Evolutionary conservation across 371 early-diverging fungal species (phyloP).

Genomic region (Mortierella sp.): DNA sequence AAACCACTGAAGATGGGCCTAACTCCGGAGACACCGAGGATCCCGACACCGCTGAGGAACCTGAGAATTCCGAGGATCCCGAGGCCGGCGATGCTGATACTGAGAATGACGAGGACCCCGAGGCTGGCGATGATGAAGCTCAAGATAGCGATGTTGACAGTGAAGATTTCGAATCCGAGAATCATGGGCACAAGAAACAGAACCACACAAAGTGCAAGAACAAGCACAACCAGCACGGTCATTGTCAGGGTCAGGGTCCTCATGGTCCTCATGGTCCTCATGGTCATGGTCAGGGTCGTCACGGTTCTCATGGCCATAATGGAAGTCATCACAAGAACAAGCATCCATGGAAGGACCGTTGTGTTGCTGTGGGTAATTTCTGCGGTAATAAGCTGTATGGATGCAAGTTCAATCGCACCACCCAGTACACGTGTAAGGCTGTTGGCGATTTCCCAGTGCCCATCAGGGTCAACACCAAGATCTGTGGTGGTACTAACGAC

Average conservation of each 20-base stretch:
- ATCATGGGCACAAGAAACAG: constrained; percentile 5
- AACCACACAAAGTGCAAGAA: too few relatives aligned
- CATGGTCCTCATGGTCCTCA: background rate
- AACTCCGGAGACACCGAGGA: background rate
- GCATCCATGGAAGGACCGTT: constrained; percentile 22
- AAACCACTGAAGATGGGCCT: background rate
- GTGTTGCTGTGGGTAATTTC: constrained; percentile 23
- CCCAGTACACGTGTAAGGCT: constrained; percentile 17
- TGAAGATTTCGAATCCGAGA: background rate
- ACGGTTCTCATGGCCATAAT: background rate
- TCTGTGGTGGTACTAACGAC: constrained; percentile 2
- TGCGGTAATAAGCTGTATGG: constrained; percentile 22
- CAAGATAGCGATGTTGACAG: background rate
- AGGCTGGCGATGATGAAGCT: background rate
- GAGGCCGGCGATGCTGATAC: too few relatives aligned
- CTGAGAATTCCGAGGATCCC: background rate
- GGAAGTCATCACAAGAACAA: constrained; percentile 7
- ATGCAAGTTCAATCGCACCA: constrained; percentile 16
- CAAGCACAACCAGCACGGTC: constrained; percentile 1
- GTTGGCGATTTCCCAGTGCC: constrained; percentile 21
- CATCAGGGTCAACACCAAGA: background rate
- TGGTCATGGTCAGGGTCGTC: background rate
- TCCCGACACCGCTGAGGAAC: background rate
- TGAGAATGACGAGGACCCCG: too few relatives aligned
- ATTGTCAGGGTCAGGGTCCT: background rate